Percentiles rank a stretch among this genome's conserved stretches.
Conservation (phyloP, 306 rosid species). For the Prunus salicina region DNA sequence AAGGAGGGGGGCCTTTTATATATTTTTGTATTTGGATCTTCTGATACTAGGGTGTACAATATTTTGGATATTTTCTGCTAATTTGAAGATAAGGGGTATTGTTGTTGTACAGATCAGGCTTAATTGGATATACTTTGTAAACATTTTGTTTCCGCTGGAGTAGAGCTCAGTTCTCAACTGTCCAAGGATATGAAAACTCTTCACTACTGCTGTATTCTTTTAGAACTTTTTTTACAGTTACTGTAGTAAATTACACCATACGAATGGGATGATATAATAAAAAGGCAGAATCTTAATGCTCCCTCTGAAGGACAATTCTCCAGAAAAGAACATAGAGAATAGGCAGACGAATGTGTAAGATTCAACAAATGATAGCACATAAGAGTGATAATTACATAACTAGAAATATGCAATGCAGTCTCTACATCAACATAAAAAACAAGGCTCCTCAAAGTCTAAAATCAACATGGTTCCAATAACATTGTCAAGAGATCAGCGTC, state of each 20-base stretch:
- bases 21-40: slow-evolving; percentile 31
- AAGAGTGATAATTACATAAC: not conserved
- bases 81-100: slow-evolving; percentile 11
- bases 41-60: slow-evolving; percentile 27
- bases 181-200: not conserved
- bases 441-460: not conserved
- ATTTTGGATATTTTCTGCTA: slow-evolving; percentile 32
- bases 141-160: slow-evolving; percentile 7
- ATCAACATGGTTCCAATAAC: not conserved
- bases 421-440: not conserved
- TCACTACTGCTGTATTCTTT: not conserved
- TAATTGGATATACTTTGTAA: slow-evolving; percentile 36
- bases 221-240: too few species aligned
- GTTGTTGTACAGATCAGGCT: slow-evolving; percentile 66
- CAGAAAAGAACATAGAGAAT: not conserved
- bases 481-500: slow-evolving; percentile 9
- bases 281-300: too few species aligned
- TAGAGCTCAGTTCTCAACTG: not conserved
- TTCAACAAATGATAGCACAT: not conserved
- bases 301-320: not conserved
- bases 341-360: not conserved
- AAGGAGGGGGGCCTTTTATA: slow-evolving; percentile 5
- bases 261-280: too few species aligned
- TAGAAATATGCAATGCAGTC: not conserved
- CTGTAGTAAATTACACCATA: too few species aligned